Evolutionary conservation across 2,329 filamentous ascomycete species (phyloP), one percentile per base, ranked within the genome.

Genomic region (Diplocarpon rosae): DNA sequence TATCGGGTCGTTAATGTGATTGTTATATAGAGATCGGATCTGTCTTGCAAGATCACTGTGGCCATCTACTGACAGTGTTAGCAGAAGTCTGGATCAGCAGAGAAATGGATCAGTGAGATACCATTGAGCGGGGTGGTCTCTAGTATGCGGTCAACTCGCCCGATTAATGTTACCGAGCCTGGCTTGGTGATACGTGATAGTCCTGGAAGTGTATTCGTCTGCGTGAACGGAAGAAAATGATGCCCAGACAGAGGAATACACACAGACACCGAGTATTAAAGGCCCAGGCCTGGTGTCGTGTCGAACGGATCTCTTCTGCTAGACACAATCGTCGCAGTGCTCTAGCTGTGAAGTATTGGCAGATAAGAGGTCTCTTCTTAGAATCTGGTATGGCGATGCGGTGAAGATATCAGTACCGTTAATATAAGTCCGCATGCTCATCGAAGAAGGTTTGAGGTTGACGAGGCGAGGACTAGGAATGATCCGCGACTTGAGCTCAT

Each of bases 31-130:
- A 5, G 56, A 65, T 31, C 87, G 77, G 42, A 95, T 69, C 24
- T 82, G 63, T 32, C 92, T 81, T 16, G 90, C 75, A 39, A 96
- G 72, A 61, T 96, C 90, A 65, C 94, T 83, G 61, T 95, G 89
- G 1, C 89, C 89, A 63, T 95, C 89, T 89, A 52, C 2, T 2
- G 11, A 4, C 20, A 14, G 33, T 41, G 17, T 50, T 14, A 53
- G 20, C 20, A 7, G 4, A 24, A 24, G 20, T 24, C 20, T 24
- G 7, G 20, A 24, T 24, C 7, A 24, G 20, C 20, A 7, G 20
- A 24, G 20, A 7, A 7, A 3, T 24, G 27, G 43, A 41, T 47
- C 32, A 12, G 33, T n/a, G 9, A 36, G 34, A 9, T 35, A 27
- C 68, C 68, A 52, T 72, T 71, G 46, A 73, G 59, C 30, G 70